Conservation (phyloP, 306 rosid species). For the Canavalia gladiata region DNA sequence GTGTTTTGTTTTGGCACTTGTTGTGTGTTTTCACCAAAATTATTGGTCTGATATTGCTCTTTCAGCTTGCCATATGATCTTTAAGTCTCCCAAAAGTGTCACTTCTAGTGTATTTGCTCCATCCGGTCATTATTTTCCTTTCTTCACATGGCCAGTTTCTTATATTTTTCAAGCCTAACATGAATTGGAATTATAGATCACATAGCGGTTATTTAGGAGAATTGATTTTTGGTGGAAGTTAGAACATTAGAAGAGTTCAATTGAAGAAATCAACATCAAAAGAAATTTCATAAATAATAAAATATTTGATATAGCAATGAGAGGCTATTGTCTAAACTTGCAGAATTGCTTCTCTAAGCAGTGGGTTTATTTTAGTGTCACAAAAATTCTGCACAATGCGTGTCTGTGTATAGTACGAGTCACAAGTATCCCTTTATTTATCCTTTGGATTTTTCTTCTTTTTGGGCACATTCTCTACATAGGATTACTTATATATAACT, state of each 20-base stretch:
- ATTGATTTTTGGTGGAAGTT: constrained; percentile 11
- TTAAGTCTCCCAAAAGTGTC: neutral
- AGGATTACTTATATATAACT: too few species aligned
- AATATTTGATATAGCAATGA: neutral
- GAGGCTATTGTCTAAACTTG: neutral
- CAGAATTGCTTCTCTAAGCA: too few species aligned
- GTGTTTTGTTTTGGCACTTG: neutral
- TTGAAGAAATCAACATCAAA: neutral
- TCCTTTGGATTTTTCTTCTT: too few species aligned
- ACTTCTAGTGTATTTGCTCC: neutral
- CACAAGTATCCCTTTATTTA: too few species aligned
- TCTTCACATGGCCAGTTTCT: neutral
- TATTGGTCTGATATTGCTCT: constrained; percentile 16
- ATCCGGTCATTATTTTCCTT: neutral
- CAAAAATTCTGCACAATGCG: too few species aligned
- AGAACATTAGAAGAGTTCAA: constrained; percentile 20
- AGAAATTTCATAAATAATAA: neutral
- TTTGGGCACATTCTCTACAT: too few species aligned
- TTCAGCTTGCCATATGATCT: neutral
- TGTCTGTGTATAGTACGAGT: too few species aligned
- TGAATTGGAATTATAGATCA: neutral
- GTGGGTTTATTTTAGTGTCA: neutral
- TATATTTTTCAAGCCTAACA: neutral
- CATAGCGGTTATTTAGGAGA: constrained; percentile 26
- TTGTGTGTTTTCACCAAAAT: neutral